Evolutionary conservation across 768 basidiomycete genomes (phyloP).

Genomic region (Gelatoporia subvermispora): DNA sequence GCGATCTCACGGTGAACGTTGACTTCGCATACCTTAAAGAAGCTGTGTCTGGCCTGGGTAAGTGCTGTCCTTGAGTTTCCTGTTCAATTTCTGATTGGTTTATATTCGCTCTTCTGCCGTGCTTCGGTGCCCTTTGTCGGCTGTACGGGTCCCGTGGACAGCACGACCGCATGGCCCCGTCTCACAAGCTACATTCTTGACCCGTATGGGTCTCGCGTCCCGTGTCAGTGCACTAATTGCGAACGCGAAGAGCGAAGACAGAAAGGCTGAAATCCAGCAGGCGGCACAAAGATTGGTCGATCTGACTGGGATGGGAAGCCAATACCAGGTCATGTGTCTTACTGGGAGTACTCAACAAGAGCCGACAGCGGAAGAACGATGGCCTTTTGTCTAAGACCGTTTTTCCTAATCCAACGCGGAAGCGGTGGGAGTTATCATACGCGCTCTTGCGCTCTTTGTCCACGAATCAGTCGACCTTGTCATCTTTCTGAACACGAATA

Average conservation of each 20-base stretch:
- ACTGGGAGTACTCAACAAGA: conserved; percentile 17
- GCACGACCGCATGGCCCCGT: conserved; percentile 61
- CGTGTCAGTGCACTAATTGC: conserved; percentile 63
- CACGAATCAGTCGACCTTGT: too few relatives aligned
- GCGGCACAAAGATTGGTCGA: conserved; percentile 76
- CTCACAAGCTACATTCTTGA: conserved; percentile 71
- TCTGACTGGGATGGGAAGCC: conserved; percentile 74
- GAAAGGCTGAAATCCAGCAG: conserved; percentile 46
- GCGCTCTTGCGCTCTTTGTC: too few relatives aligned
- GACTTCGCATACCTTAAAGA: conserved; percentile 89
- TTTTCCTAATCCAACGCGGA: too few relatives aligned
- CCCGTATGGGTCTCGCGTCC: conserved; percentile 65
- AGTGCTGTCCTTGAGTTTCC: conserved; percentile 14
- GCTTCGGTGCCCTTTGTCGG: not conserved
- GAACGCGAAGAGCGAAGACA: conserved; percentile 43
- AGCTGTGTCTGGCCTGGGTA: conserved; percentile 63
- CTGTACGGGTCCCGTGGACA: conserved; percentile 12
- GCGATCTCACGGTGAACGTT: conserved; percentile 95
- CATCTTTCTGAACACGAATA: too few relatives aligned
- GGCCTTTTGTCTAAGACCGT: conserved; percentile 18
- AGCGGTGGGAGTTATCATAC: too few relatives aligned
- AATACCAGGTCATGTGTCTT: conserved; percentile 80
- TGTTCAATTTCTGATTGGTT: not conserved
- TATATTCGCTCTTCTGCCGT: not conserved
- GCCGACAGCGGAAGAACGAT: conserved; percentile 13